Evolutionary conservation across 2,329 filamentous ascomycete genomes (phyloP).

Genomic region (Trichoderma polysporum): DNA sequence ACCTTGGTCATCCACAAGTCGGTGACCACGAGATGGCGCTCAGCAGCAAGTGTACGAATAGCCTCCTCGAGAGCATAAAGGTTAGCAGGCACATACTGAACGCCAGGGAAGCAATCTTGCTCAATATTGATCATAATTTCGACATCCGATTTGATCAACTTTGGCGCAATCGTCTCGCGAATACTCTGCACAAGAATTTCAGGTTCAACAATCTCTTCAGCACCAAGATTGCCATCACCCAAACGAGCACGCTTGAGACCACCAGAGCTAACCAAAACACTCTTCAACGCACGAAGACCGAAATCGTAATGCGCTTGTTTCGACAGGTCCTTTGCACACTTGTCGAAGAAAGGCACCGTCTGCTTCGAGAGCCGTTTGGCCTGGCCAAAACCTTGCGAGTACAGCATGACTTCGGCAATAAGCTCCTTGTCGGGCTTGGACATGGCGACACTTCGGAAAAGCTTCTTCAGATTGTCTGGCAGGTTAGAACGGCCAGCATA

Average conservation of each 20-base stretch:
- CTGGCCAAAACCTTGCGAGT: constrained; percentile 97
- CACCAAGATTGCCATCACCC: constrained; percentile 54
- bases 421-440: constrained; percentile 99
- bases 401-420: constrained; percentile 99
- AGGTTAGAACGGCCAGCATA: constrained; percentile 98
- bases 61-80: constrained; percentile 76
- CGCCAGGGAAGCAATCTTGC: constrained; percentile 81
- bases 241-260: constrained; percentile 87
- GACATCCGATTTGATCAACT: constrained; percentile 90
- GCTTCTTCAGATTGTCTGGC: constrained; percentile 98
- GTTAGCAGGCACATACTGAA: constrained; percentile 88
- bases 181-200: constrained; percentile 99
- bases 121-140: constrained; percentile 86
- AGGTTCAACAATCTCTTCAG: constrained; percentile 78
- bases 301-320: constrained; percentile 99
- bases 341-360: constrained; percentile 97
- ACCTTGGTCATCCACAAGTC: constrained; percentile 98
- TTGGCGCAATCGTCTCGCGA: constrained; percentile 96
- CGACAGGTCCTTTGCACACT: constrained; percentile 75
- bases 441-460: constrained; percentile 99
- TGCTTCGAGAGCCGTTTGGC: constrained; percentile 92
- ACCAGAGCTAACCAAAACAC: constrained; percentile 95
- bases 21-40: constrained; percentile 84
- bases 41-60: constrained; percentile 77
- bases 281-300: constrained; percentile 94